phyloP scores from a whole-genome alignment of 164 flowering plant genomes.

The Chimonanthus salicifolius region DNA sequence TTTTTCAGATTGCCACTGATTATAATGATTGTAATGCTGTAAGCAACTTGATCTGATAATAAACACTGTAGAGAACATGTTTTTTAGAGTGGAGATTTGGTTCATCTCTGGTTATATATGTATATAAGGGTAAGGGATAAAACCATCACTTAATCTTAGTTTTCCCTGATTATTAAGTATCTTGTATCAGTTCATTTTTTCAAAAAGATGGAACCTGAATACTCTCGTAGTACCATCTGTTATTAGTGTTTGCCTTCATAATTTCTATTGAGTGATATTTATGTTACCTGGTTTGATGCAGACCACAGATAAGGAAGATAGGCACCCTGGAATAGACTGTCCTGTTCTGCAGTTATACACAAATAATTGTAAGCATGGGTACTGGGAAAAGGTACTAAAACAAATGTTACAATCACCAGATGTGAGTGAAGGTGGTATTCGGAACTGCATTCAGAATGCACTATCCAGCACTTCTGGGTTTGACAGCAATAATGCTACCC shows the following conservation, averaged over 20 bases:
- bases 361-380: conserved; percentile 17
- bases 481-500: conserved; percentile 1
- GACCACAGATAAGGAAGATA: conserved; percentile 22
- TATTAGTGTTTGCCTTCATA: neutral
- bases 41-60: too few species aligned
- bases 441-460: conserved; percentile 36
- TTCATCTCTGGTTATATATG: too few species aligned
- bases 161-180: too few species aligned
- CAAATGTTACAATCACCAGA: conserved; percentile 31
- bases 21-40: too few species aligned
- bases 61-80: too few species aligned
- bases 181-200: too few species aligned
- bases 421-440: conserved; percentile 35
- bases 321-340: conserved; percentile 9
- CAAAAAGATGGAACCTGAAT: too few species aligned
- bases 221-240: neutral
- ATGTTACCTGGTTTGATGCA: conserved; percentile 23
- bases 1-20: too few species aligned
- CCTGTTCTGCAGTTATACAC: conserved; percentile 17
- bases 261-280: conserved; percentile 3
- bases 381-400: conserved; percentile 36
- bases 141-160: too few species aligned
- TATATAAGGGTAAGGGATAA: too few species aligned
- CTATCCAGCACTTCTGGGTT: conserved; percentile 18
- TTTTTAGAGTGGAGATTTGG: too few species aligned